Base-by-base conservation (phyloP, 139 green algal genomes). In the Micractinium conductrix region DNA sequence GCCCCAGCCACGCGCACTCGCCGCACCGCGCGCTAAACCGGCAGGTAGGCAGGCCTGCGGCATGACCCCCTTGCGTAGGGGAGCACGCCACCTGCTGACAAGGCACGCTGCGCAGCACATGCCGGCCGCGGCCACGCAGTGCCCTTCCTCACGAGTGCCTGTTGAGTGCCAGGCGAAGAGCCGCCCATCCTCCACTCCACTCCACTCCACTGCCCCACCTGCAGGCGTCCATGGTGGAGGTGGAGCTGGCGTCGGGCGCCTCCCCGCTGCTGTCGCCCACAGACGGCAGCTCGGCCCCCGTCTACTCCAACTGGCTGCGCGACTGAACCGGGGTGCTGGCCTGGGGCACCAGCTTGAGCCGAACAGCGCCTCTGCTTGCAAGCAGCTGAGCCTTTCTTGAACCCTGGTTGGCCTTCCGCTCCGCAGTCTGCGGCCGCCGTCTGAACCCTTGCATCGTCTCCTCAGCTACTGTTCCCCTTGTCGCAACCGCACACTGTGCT, bases 231-330 rank as follows among this genome's bases (percentile, higher is more conserved):
- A 9, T 83, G 78, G 2, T 83, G 7, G 78, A 83, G 62, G 62
- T 83, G 42, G 78, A 83, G 60, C 78, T 83, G 28, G 78, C 62
- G 30, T 74, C 65, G 19, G 78, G 62, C 0, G 78, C 78, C 42
- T 44, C 26, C 40, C 42, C 78, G 30, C 45, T 50, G 9, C 30
- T 44, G 9, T 65, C 43, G n/a, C 67, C 79, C 1, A 68, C 35
- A 38, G 50, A 69, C 48, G 67, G 67, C 40, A 42, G 44, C 22
- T 7, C 45, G 1, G 42, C 45, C 79, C 38, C 67, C 79, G 28
- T 48, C 79, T 55, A 69, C 48, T 70, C 45, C 26, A 44, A 8
- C 45, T 85, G 79, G 79, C 79, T 85, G 63, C 43, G 45, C 4
- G 62, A 83, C 78, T 83, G 78, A 83, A 30, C 4, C 26, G 42